These are phyloP conservation scores for Endotrypanum monterogeii DNA, from an alignment of 208 protist genomes.

Conservation along the genomic window DNA sequence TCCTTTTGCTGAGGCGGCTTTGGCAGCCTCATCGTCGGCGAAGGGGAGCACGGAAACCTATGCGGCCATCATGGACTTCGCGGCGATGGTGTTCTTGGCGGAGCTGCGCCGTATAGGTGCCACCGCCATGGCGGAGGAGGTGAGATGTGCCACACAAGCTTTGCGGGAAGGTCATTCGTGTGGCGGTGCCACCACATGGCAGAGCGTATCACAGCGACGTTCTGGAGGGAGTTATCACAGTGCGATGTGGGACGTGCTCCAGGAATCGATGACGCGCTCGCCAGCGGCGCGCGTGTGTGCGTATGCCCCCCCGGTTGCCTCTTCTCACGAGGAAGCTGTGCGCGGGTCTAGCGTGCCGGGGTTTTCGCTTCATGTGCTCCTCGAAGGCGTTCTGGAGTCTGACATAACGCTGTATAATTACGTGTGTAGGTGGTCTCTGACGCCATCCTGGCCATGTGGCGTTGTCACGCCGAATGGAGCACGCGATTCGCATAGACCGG, in stretches of 20 bases:
- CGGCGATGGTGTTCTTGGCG: constrained; percentile 8
- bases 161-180: not conserved
- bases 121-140: constrained; percentile 3
- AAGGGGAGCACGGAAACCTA: constrained; percentile 2
- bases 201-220: not conserved
- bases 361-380: constrained; percentile 13
- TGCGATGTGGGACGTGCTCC: not conserved
- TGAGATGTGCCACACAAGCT: not conserved
- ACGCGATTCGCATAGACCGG: not conserved
- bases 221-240: not conserved
- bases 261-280: not conserved
- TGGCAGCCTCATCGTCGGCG: not conserved
- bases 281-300: not conserved
- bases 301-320: not conserved
- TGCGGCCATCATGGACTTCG: constrained; percentile 19
- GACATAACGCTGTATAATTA: constrained; percentile 12
- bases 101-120: constrained; percentile 20
- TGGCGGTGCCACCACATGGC: not conserved
- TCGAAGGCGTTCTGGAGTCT: constrained; percentile 8
- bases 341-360: not conserved
- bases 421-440: not conserved
- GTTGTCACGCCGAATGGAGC: not conserved
- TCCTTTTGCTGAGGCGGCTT: not conserved
- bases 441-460: not conserved
- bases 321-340: not conserved